These are phyloP conservation scores for Triticum monococcum DNA, from an alignment of 176 grass and related monocot species.

Conservation along the genomic window DNA sequence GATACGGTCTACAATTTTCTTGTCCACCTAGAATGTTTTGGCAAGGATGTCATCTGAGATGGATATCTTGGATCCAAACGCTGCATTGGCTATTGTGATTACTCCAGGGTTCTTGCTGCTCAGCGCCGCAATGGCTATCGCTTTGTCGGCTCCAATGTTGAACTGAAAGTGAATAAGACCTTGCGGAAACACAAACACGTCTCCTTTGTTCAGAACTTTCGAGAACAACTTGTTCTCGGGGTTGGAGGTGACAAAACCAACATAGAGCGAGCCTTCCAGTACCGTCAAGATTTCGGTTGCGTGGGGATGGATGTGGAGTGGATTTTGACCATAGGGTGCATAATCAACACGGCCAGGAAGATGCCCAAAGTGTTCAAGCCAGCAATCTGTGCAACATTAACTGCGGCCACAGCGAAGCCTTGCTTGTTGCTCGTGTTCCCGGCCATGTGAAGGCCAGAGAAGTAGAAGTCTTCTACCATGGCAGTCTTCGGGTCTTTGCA, in stretches of 20 bases:
- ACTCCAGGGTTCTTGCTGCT: slow-evolving; percentile 1
- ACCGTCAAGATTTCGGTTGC: background rate
- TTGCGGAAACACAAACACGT: background rate
- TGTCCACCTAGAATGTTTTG: background rate
- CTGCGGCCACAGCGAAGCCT: background rate
- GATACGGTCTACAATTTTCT: background rate
- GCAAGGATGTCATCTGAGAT: background rate
- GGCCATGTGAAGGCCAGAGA: background rate
- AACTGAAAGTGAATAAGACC: background rate
- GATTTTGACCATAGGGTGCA: background rate
- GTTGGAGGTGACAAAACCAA: background rate
- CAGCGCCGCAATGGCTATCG: background rate
- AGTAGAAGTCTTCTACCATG: background rate
- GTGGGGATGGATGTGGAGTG: background rate
- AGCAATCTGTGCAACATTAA: background rate
- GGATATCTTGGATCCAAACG: background rate
- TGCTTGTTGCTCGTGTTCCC: slow-evolving; percentile 2
- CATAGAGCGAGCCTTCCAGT: background rate
- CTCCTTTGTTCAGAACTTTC: background rate
- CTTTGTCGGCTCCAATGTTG: background rate
- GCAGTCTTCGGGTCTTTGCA: background rate
- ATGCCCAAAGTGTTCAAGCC: background rate
- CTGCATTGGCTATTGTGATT: background rate
- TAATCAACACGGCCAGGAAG: background rate
- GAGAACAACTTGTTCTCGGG: background rate